Evolutionary conservation across 2,329 filamentous ascomycete species (phyloP).

Genomic region (Alternaria gansuensis): DNA sequence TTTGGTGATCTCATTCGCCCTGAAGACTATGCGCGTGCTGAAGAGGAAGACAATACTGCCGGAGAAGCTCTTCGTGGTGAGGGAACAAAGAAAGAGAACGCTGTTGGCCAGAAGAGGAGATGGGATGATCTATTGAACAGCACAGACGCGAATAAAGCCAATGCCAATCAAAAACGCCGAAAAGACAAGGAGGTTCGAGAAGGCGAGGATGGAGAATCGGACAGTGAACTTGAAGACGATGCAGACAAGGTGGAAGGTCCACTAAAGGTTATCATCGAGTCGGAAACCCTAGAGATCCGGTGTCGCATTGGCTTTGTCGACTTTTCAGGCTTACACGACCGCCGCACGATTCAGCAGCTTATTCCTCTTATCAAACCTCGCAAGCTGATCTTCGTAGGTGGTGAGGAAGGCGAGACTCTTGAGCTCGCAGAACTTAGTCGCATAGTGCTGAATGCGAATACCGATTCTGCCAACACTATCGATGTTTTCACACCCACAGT

Average conservation of each 20-base stretch:
- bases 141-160: conserved; percentile 50
- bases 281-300: conserved; percentile 71
- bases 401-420: conserved; percentile 75
- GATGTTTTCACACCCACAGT: conserved; percentile 83
- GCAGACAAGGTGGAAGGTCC: conserved; percentile 69
- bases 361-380: conserved; percentile 93
- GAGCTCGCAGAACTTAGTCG: conserved; percentile 82
- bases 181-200: conserved; percentile 50
- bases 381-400: conserved; percentile 91
- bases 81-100: conserved; percentile 58
- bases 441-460: conserved; percentile 65
- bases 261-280: conserved; percentile 74
- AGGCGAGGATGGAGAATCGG: conserved; percentile 49
- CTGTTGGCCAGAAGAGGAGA: conserved; percentile 88
- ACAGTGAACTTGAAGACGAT: conserved; percentile 63
- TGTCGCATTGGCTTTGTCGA: conserved; percentile 87
- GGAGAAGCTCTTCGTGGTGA: conserved; percentile 68
- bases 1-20: conserved; percentile 94
- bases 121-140: conserved; percentile 75
- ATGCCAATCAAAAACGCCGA: conserved; percentile 67
- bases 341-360: conserved; percentile 91
- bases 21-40: conserved; percentile 91
- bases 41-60: conserved; percentile 83
- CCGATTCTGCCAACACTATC: conserved; percentile 56
- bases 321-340: conserved; percentile 91